Base-by-base conservation (phyloP, 2,329 filamentous ascomycete species). In the Colletotrichum sansevieriae region DNA sequence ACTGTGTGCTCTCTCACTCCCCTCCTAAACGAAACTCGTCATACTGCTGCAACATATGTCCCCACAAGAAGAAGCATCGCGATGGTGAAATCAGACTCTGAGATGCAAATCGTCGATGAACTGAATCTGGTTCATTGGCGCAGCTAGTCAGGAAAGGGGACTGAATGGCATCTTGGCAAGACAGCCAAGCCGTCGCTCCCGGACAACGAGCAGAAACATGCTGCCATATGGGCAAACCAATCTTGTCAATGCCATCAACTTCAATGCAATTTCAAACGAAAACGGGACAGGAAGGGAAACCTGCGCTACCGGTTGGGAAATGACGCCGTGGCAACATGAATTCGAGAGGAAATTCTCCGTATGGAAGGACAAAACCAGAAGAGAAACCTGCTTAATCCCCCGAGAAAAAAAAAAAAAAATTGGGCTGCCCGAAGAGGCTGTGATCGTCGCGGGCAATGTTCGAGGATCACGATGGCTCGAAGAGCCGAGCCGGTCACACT, bases 121-220 rank as follows among this genome's bases (percentile, higher is more conserved):
- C 4, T 12, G 29, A 13, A 39, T 39, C 1, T 39, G 37, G 5
- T 39, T 11, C 10, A 39, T 39, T 39, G 29, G 29, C 29, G 29
- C 47, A 35, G 25, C 49, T 54, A 54, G 29, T 37, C 49, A 35
- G 35, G 49, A 33, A 15, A 13, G 9, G 49, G 5, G 37, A 54
- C 13, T 37, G 29, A 54, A 15, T 6, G 29, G 18, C 49, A 33
- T 33, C 49, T 54, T 54, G 49, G 49, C 49, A 54, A 54, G 49
- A 54, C 49, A 46, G 13, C 49, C 12, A 29, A 29, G 35, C 20
- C 12, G 35, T 37, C 2, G 49, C 49, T 29, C 29, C 4, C 49
- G 49, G 49, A 54, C n/a, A 12, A n/a, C 1, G 12, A 18, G 35
- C 29, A 33, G 18, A 4, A n/a, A 33, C 20, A 18, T 54, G 29